Evolutionary conservation across 2,329 filamentous ascomycete species (phyloP), one percentile per base, ranked within the genome.

Genomic region (Zarea fungicola): DNA sequence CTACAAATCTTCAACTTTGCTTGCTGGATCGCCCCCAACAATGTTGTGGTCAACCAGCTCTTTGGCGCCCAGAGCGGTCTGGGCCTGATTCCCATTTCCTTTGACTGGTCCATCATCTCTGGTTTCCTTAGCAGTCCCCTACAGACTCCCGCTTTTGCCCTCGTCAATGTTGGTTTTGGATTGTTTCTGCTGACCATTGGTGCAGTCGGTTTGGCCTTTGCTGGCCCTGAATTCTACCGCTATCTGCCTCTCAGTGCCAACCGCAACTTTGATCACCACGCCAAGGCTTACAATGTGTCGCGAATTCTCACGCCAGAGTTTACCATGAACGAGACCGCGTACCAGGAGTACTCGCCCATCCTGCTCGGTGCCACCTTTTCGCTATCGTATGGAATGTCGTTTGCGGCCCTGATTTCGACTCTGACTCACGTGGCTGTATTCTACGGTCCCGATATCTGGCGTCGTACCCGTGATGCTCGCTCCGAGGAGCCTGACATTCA

Each of bases 51-150:
- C 50, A 86, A 86, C 60, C 81, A 85, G 59, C 59, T 86, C 6
- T 85, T 85, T 51, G 83, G 83, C 4, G 80, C 79, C 6, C 72
- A 72, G 48, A 77, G 76, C 6, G 82, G 83, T 1, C 65, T 85
- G 5, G 80, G 77, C 1, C 65, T 87, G 11, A 69, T 85, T 22
- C 82, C 82, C 10, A 73, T 85, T 13, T 84, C 81, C 0, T 80
- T 87, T 50, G 83, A 86, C 63, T 86, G 83, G 83, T 77, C 75
- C 42, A 72, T 80, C 46, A 70, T 83, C 51, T 73, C 76, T 2
- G 79, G 75, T 10, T 84, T 76, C 57, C 68, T 78, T 44, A 62
- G 65, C 10, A 78, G 73, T n/a, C 81, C 80, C 8, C 63, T 84
- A 21, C 79, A 81, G 49, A 72, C 77, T 1, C 80, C 80, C 3